These are phyloP conservation scores for Pseudotulostoma volvatum DNA, from an alignment of 495 filamentous ascomycete genomes.

Conservation along the genomic window DNA sequence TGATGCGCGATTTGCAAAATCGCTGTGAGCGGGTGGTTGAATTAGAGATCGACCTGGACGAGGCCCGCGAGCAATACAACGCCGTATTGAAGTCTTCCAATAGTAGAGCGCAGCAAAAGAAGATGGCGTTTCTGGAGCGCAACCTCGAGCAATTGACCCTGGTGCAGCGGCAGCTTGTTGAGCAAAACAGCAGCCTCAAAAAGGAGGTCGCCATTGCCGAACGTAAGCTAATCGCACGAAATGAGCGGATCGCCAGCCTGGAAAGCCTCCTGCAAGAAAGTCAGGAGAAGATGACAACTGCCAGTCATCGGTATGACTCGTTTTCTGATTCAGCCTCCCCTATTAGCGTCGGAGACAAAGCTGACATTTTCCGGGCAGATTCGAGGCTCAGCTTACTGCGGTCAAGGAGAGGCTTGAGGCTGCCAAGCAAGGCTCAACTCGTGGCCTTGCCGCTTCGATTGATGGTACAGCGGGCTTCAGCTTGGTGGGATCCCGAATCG, in stretches of 20 bases:
- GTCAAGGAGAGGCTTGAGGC: slow-evolving; percentile 96
- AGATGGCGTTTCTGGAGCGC: slow-evolving; percentile 97
- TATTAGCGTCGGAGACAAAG: slow-evolving; percentile 2
- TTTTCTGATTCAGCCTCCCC: not conserved
- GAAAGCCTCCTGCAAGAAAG: slow-evolving; percentile 88
- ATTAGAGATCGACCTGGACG: slow-evolving; percentile 89
- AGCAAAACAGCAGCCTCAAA: slow-evolving; percentile 91
- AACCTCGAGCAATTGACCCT: slow-evolving; percentile 95
- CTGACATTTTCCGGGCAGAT: slow-evolving; percentile 35
- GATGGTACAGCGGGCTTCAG: slow-evolving; percentile 49
- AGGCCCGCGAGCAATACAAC: slow-evolving; percentile 96
- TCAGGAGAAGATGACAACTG: slow-evolving; percentile 89
- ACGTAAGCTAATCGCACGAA: slow-evolving; percentile 86
- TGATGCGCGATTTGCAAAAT: slow-evolving; percentile 98
- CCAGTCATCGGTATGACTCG: slow-evolving; percentile 74
- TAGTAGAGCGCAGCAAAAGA: slow-evolving; percentile 97
- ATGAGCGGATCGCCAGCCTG: slow-evolving; percentile 87
- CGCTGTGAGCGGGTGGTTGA: slow-evolving; percentile 95
- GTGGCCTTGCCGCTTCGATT: slow-evolving; percentile 51
- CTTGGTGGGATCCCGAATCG: slow-evolving; percentile 70
- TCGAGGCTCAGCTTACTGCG: slow-evolving; percentile 89
- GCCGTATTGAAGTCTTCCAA: slow-evolving; percentile 90
- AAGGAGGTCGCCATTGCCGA: slow-evolving; percentile 98
- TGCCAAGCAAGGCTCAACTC: slow-evolving; percentile 76
- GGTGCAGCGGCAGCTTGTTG: slow-evolving; percentile 91